Evolutionary conservation across 371 early-diverging fungal genomes (phyloP).

Genomic region (Mucor mucedo): DNA sequence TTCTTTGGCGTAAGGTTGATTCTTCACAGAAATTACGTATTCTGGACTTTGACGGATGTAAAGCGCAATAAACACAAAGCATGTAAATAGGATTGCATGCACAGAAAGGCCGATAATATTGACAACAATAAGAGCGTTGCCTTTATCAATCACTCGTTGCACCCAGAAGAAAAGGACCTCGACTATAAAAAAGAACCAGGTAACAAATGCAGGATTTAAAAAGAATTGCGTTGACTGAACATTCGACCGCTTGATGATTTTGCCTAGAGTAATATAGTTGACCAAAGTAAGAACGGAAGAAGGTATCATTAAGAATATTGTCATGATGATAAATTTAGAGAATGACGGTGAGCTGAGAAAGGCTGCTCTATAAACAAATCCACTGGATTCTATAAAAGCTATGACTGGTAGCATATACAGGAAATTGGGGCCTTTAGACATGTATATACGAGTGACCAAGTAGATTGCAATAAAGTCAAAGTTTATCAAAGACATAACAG

Average conservation of each 20-base stretch:
- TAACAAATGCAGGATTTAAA: slow-evolving; percentile 8
- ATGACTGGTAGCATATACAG: slow-evolving; percentile 35
- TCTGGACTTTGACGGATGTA: slow-evolving; percentile 10
- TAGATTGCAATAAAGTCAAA: slow-evolving; percentile 8
- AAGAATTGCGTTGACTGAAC: slow-evolving; percentile 5
- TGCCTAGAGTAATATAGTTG: slow-evolving; percentile 16
- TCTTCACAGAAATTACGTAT: slow-evolving; percentile 2
- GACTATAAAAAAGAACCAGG: slow-evolving; percentile 21
- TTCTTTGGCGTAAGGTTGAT: slow-evolving; percentile 1
- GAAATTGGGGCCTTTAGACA: slow-evolving; percentile 7
- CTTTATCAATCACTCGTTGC: not conserved
- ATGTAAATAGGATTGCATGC: slow-evolving; percentile 10
- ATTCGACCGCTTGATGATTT: slow-evolving; percentile 10
- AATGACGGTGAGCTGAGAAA: slow-evolving; percentile 14
- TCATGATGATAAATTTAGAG: slow-evolving; percentile 2
- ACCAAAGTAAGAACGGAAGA: slow-evolving; percentile 13
- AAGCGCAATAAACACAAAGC: slow-evolving; percentile 9
- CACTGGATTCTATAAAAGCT: slow-evolving; percentile 33
- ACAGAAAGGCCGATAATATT: not conserved
- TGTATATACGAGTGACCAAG: slow-evolving; percentile 1
- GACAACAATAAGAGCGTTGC: not conserved
- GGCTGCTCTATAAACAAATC: slow-evolving; percentile 28
- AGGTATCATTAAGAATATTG: slow-evolving; percentile 6
- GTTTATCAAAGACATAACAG: slow-evolving; percentile 2
- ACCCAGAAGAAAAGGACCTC: slow-evolving; percentile 11